Percentiles rank a stretch among this genome's conserved stretches.
Evolutionary conservation across 805 yeast genomes (phyloP).

Genomic region (Kazachstania martiniae): DNA sequence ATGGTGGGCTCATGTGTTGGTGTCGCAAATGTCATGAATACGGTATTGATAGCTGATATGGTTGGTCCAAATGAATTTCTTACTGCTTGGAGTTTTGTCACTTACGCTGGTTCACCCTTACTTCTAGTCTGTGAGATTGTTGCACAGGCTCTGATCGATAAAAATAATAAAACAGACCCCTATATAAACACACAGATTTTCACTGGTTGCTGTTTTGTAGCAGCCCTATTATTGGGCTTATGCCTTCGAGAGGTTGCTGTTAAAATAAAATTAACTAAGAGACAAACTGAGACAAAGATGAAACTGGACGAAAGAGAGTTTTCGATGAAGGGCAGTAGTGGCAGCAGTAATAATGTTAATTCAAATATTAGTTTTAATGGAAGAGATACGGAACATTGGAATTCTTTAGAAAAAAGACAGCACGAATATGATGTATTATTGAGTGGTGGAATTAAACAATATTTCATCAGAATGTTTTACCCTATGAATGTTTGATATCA

Average conservation of each 20-base stretch:
- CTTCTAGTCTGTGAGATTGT: conserved; percentile 43
- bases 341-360: too few species aligned
- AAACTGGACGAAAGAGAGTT: conserved; percentile 8
- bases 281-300: conserved; percentile 3
- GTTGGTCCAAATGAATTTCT: conserved; percentile 30
- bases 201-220: conserved; percentile 41
- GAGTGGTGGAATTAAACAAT: conserved; percentile 12
- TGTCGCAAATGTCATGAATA: conserved; percentile 34
- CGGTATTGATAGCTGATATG: conserved; percentile 34
- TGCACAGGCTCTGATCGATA: conserved; percentile 38
- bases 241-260: conserved; percentile 45
- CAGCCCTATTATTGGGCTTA: conserved; percentile 33
- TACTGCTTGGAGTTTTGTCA: conserved; percentile 31
- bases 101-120: conserved; percentile 22
- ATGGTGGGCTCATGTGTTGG: conserved; percentile 38
- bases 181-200: conserved; percentile 51
- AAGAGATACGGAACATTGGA: conserved; percentile 4
- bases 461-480: conserved; percentile 17
- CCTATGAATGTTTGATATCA: conserved; percentile 16
- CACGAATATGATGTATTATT: conserved; percentile 9
- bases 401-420: conserved; percentile 7
- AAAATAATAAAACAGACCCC: conserved; percentile 28
- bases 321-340: too few species aligned
- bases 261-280: conserved; percentile 27
- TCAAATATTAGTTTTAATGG: not conserved